Evolutionary conservation across 2,329 filamentous ascomycete species (phyloP), one percentile per base, ranked within the genome.

Genomic region (Monosporascus cannonballus): DNA sequence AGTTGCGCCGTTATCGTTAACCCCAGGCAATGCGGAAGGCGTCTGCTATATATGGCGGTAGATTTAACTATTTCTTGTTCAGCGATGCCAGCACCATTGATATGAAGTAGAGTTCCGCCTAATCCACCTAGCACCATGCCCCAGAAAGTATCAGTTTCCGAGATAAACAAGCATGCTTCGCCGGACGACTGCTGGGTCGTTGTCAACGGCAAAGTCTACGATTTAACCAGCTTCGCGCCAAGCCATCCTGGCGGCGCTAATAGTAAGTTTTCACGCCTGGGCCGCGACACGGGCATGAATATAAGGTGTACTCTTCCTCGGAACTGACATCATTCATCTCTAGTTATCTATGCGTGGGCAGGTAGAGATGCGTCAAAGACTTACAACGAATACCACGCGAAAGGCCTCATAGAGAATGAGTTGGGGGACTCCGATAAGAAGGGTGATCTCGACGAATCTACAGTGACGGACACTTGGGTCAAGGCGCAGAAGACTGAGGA

Each of bases 181-280:
- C 42, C 51, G 14, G 50, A 51, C n/a, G 53, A 56, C 22, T 51
- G 54, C n/a, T 56, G 55, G 55, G 38, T 56, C 7, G 55, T 56
- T 17, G 50, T 56, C 4, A 49, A 56, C 38, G 48, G 39, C 41
- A 48, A n/a, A n/a, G 50, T 56, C 15, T 56, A 55, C 46, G 48
- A 55, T 36, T 18, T 56, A 38, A 55, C 52, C 22, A 49, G 48
- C 2, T 56, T 56, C 47, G 55, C 55, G 14, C 55, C 55, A 1
- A 46, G 50, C 8, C 55, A 56, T 46, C 55, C 55, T 4, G 55
- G 55, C 30, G 55, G 53, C 38, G 45, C 51, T 20, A 49, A 53
- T 44, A 51, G 51, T 52, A 39, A n/a, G 51, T 49, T 25, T 25
- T n/a, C 42, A 25, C 9, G 22, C 3, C 7, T 9, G 39, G 17